These are phyloP conservation scores for Bretschneidera sinensis DNA, from an alignment of 345 rosid genomes.

Conservation along the genomic window DNA sequence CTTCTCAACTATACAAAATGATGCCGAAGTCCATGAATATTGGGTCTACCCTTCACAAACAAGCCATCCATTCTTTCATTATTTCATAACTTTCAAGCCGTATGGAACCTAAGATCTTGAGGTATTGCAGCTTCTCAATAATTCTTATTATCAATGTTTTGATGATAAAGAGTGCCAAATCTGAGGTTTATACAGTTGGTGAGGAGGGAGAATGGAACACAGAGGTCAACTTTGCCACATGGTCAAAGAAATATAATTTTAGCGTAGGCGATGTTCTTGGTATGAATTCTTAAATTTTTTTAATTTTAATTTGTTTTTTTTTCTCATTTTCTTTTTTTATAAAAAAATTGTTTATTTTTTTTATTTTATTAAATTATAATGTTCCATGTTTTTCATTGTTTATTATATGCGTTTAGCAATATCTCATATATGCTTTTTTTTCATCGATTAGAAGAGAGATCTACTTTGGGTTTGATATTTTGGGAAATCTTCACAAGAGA, in stretches of 20 bases:
- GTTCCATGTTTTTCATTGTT: too few relatives aligned
- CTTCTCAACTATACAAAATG: background rate
- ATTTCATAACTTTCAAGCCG: background rate
- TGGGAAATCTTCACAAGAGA: too few relatives aligned
- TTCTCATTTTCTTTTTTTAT: background rate
- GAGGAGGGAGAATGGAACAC: constrained; percentile 36
- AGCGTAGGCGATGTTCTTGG: constrained; percentile 50
- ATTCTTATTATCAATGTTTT: background rate
- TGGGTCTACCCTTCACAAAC: background rate
- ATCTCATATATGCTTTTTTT: too few relatives aligned
- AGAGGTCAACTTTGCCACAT: constrained; percentile 26
- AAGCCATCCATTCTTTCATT: background rate
- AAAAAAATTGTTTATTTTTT: too few relatives aligned
- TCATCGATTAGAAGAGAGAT: too few relatives aligned
- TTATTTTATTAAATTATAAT: too few relatives aligned
- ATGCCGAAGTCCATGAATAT: background rate
- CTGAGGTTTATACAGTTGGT: constrained; percentile 41
- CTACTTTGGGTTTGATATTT: too few relatives aligned
- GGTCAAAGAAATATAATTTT: constrained; percentile 44
- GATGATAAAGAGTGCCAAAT: constrained; percentile 11
- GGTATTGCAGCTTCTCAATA: background rate
- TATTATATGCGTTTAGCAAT: too few relatives aligned
- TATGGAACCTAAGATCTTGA: constrained; percentile 14
- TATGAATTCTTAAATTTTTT: constrained; percentile 3
- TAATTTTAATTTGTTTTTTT: background rate